These are phyloP conservation scores for Pestalotiopsis sp. DNA, from an alignment of 2,329 filamentous ascomycete species.

Conservation along the genomic window DNA sequence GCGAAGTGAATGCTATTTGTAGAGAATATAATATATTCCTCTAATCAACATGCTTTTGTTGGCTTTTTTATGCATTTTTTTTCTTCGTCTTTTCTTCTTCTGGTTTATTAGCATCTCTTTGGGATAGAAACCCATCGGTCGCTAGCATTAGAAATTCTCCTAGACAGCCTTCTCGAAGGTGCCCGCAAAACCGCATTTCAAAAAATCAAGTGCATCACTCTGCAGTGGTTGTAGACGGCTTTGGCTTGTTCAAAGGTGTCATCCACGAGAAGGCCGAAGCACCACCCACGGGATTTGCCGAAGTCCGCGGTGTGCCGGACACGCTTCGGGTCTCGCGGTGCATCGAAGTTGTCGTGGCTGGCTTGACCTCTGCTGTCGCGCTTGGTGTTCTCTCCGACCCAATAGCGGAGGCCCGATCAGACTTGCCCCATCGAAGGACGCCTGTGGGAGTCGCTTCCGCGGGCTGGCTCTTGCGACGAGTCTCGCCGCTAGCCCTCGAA, in stretches of 20 bases:
- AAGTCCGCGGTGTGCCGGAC: slow-evolving; percentile 50
- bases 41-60: slow-evolving; percentile 1
- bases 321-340: slow-evolving; percentile 37
- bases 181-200: not conserved
- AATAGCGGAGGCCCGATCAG: slow-evolving; percentile 44
- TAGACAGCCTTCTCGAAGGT: not conserved
- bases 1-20: not conserved
- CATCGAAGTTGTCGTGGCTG: slow-evolving; percentile 31
- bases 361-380: slow-evolving; percentile 32
- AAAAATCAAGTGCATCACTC: slow-evolving; percentile 20
- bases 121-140: not conserved
- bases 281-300: slow-evolving; percentile 84
- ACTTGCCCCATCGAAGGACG: slow-evolving; percentile 50
- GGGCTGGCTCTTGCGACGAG: slow-evolving; percentile 57
- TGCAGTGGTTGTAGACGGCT: slow-evolving; percentile 38
- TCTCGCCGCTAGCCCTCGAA: slow-evolving; percentile 47
- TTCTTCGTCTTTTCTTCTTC: slow-evolving; percentile 9
- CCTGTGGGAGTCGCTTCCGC: slow-evolving; percentile 23
- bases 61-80: slow-evolving; percentile 18
- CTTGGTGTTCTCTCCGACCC: slow-evolving; percentile 48
- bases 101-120: not conserved
- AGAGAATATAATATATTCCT: not conserved
- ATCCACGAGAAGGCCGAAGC: slow-evolving; percentile 95
- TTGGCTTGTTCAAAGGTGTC: slow-evolving; percentile 56
- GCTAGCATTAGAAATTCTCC: not conserved